Conservation (phyloP, 345 rosid species). For the Pistacia vera region DNA sequence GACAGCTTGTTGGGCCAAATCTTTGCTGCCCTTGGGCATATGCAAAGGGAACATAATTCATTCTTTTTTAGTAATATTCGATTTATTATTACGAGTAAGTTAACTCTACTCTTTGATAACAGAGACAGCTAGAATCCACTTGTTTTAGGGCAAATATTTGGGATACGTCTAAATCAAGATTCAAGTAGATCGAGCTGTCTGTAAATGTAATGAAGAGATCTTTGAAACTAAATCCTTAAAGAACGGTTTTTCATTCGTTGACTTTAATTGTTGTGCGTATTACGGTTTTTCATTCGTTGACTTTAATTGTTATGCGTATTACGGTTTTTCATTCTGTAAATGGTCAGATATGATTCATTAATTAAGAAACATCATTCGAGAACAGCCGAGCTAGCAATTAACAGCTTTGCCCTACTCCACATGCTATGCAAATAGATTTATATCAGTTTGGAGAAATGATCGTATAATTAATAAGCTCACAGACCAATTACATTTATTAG, state of each 20-base stretch:
- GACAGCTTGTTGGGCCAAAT: background rate
- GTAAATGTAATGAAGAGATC: background rate
- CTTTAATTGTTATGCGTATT: background rate
- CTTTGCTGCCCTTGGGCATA: no score
- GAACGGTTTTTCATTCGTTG: background rate
- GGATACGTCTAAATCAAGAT: background rate
- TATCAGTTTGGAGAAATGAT: background rate
- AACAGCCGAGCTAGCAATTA: background rate
- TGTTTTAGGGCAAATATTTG: background rate
- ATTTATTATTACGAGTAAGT: background rate
- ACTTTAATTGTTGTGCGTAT: background rate
- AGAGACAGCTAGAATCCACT: background rate
- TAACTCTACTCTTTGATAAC: background rate
- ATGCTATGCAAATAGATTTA: background rate
- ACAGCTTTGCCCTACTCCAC: background rate
- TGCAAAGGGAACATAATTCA: no score
- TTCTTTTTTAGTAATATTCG: no score
- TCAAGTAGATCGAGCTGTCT: slow-evolving; percentile 7
- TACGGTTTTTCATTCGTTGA: background rate
- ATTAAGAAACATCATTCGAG: background rate
- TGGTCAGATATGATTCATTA: background rate
- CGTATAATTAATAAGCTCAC: no score
- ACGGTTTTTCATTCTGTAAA: no score
- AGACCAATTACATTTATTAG: no score
- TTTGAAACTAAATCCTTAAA: background rate